phyloP scores from a whole-genome alignment of 2,329 filamentous ascomycete species.

The Penicillium sumatraense region DNA sequence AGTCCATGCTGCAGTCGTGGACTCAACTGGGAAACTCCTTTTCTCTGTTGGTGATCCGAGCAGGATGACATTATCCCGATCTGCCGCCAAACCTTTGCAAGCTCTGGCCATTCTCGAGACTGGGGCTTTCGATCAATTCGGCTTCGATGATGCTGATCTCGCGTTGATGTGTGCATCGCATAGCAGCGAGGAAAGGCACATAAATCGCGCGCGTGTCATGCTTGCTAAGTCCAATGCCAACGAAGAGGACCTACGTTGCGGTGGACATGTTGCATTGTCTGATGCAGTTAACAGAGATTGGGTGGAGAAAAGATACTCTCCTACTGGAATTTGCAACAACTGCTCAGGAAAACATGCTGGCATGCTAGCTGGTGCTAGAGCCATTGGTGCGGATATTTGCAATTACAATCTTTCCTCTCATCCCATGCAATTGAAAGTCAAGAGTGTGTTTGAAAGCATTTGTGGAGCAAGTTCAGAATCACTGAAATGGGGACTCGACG shows the following conservation, averaged over 20 bases:
- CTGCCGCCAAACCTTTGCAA: conserved; percentile 53
- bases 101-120: conserved; percentile 52
- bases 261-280: conserved; percentile 46
- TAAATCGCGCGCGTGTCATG: conserved; percentile 45
- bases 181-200: conserved; percentile 49
- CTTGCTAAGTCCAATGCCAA: conserved; percentile 37
- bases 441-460: conserved; percentile 42
- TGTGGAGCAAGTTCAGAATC: conserved; percentile 33
- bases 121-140: conserved; percentile 41
- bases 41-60: conserved; percentile 48
- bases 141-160: conserved; percentile 49
- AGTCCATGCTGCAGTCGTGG: conserved; percentile 50
- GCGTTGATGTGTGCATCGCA: conserved; percentile 56
- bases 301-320: conserved; percentile 44
- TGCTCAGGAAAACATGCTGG: conserved; percentile 57
- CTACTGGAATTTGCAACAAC: conserved; percentile 49
- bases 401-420: conserved; percentile 44
- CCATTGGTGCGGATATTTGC: conserved; percentile 35
- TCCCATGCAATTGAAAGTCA: conserved; percentile 48
- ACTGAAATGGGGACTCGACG: conserved; percentile 52
- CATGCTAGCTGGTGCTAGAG: conserved; percentile 51
- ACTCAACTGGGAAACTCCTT: conserved; percentile 44
- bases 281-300: conserved; percentile 44
- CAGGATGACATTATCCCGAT: conserved; percentile 50
- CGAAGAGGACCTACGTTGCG: conserved; percentile 49